phyloP scores from a whole-genome alignment of 2,329 filamentous ascomycete genomes.

The Chaetoscypha palmicola region DNA sequence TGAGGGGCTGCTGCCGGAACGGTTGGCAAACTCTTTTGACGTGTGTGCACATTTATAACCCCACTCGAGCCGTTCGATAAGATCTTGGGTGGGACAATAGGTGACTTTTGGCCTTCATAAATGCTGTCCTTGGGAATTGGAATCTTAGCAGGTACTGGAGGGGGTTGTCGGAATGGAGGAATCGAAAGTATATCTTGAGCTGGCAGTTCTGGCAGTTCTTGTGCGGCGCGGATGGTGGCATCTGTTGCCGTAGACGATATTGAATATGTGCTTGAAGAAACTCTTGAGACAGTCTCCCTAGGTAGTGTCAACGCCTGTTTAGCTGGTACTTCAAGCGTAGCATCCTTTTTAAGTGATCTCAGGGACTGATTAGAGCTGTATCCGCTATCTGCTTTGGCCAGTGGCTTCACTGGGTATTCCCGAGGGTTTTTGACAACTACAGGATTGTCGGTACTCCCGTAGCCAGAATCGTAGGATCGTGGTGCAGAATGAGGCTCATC shows the following conservation, averaged over 20 bases:
- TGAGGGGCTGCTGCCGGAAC: background rate
- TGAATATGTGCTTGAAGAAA: conserved; percentile 17
- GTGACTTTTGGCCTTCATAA: conserved; percentile 4
- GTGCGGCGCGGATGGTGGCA: conserved; percentile 7
- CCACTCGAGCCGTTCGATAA: too few relatives aligned
- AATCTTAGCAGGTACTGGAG: background rate
- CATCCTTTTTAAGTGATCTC: conserved; percentile 39
- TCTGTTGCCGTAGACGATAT: conserved; percentile 9
- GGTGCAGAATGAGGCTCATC: conserved; percentile 5
- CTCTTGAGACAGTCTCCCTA: conserved; percentile 13
- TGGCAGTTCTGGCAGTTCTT: conserved; percentile 11
- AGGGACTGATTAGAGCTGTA: conserved; percentile 55
- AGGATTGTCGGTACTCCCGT: conserved; percentile 10
- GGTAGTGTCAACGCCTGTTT: conserved; percentile 15
- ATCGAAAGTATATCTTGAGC: background rate
- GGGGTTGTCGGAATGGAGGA: conserved; percentile 5
- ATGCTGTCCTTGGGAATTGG: background rate
- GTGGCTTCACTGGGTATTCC: conserved; percentile 30
- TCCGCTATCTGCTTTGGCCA: conserved; percentile 54
- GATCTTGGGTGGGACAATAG: conserved; percentile 11
- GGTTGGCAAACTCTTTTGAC: conserved; percentile 4
- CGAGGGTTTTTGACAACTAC: conserved; percentile 7
- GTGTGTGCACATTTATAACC: conserved; percentile 1
- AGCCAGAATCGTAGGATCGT: conserved; percentile 25
- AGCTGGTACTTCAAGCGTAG: conserved; percentile 7